These are phyloP conservation scores for Xylaria grammica DNA, from an alignment of 495 filamentous ascomycete species.

Conservation along the genomic window DNA sequence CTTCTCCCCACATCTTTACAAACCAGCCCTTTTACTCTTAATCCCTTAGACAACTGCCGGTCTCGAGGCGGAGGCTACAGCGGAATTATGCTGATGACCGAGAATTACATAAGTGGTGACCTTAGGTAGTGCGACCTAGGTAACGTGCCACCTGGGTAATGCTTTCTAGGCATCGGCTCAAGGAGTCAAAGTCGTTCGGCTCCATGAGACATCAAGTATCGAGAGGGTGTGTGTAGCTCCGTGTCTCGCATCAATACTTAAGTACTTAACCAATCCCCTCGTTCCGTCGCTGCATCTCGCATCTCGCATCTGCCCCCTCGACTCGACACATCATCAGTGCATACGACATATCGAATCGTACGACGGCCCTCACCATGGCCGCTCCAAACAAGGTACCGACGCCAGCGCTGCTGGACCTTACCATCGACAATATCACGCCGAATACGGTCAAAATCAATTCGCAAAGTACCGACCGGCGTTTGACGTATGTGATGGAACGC, in stretches of 20 bases:
- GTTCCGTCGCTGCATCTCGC: background rate
- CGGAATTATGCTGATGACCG: constrained; percentile 5
- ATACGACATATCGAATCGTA: background rate
- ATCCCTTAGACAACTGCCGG: constrained; percentile 13
- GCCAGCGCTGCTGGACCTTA: constrained; percentile 68
- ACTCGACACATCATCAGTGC: constrained; percentile 6
- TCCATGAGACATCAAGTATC: background rate
- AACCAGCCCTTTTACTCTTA: background rate
- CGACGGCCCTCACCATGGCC: constrained; percentile 12
- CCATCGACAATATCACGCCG: constrained; percentile 81
- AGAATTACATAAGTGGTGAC: constrained; percentile 17
- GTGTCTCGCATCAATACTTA: background rate
- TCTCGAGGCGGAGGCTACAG: background rate
- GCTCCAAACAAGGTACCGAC: constrained; percentile 9
- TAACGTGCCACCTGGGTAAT: background rate
- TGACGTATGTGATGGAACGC: constrained; percentile 74
- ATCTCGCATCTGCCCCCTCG: background rate
- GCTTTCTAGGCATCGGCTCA: background rate
- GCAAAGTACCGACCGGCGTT: constrained; percentile 65
- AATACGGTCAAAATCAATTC: constrained; percentile 78
- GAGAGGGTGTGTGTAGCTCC: background rate
- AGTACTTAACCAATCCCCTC: background rate
- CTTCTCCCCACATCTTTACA: background rate
- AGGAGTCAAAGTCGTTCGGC: background rate
- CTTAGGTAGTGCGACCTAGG: too few species aligned